phyloP scores from a whole-genome alignment of 2,329 filamentous ascomycete genomes.

The Calonectria ilicicola region DNA sequence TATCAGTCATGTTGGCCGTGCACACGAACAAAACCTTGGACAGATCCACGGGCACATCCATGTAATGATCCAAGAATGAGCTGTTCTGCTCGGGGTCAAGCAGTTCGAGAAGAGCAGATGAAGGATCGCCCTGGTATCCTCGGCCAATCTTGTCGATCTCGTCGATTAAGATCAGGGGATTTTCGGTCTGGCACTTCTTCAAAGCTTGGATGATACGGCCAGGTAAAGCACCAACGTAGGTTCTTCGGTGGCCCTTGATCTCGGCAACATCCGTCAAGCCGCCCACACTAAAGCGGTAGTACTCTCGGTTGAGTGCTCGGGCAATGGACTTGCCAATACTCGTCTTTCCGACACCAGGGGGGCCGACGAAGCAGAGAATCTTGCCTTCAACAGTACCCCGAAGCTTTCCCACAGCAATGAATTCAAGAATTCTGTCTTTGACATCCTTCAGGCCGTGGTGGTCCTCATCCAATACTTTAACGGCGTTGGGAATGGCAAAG shows the following conservation, averaged over 20 bases:
- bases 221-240: constrained; percentile 94
- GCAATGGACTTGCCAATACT: constrained; percentile 99
- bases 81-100: constrained; percentile 97
- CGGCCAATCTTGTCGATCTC: constrained; percentile 98
- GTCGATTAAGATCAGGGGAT: constrained; percentile 95
- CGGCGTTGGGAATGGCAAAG: constrained; percentile 92
- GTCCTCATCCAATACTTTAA: constrained; percentile 92
- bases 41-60: constrained; percentile 97
- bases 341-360: constrained; percentile 97
- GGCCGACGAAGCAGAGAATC: constrained; percentile 97
- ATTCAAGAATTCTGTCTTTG: constrained; percentile 97
- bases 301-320: constrained; percentile 91
- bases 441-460: constrained; percentile 98
- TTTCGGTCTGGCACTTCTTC: constrained; percentile 99
- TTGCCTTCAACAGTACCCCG: constrained; percentile 98
- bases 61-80: constrained; percentile 98
- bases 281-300: constrained; percentile 98
- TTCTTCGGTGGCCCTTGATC: constrained; percentile 97
- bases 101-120: constrained; percentile 91
- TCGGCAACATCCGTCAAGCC: constrained; percentile 97
- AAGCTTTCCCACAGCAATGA: constrained; percentile 97
- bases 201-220: constrained; percentile 97
- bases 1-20: constrained; percentile 99
- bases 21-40: constrained; percentile 99
- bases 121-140: constrained; percentile 95